A percentile compares a stretch with the other conserved stretches of the same genome.
Evolutionary conservation across 768 basidiomycete species (phyloP).

Genomic region (Boletus patriciae): DNA sequence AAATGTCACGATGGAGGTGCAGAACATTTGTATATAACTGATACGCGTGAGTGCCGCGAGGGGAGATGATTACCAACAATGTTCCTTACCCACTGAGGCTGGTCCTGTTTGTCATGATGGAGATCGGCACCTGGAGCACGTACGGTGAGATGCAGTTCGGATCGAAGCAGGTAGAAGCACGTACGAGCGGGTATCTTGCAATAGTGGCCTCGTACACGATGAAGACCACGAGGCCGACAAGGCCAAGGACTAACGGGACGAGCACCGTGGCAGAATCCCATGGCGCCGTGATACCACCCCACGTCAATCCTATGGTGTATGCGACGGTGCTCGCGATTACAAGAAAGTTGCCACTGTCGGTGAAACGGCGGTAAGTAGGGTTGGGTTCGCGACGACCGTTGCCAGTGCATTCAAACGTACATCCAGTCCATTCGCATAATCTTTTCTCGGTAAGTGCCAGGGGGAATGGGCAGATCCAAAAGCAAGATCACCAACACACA

Average conservation of each 20-base stretch:
- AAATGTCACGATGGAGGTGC: slow-evolving; percentile 17
- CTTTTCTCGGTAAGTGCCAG: slow-evolving; percentile 34
- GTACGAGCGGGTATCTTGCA: background rate
- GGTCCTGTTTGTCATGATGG: background rate
- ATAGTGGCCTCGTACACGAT: background rate
- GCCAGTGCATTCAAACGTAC: slow-evolving; percentile 29
- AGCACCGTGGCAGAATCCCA: background rate
- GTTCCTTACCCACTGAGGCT: slow-evolving; percentile 18
- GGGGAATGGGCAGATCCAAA: slow-evolving; percentile 36
- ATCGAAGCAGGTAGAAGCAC: background rate
- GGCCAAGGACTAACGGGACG: background rate
- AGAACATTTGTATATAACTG: slow-evolving; percentile 29
- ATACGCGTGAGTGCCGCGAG: background rate
- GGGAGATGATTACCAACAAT: background rate
- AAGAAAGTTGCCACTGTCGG: background rate
- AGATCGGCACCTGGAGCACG: background rate
- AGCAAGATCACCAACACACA: slow-evolving; percentile 29
- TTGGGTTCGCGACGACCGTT: background rate
- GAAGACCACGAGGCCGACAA: background rate
- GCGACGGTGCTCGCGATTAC: background rate
- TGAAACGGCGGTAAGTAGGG: background rate
- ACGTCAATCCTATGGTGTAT: background rate
- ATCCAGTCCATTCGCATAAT: slow-evolving; percentile 42
- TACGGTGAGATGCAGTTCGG: background rate
- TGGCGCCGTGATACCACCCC: background rate